Evolutionary conservation across 208 protist genomes (phyloP).

Genomic region (Trichomonas gallinae): DNA sequence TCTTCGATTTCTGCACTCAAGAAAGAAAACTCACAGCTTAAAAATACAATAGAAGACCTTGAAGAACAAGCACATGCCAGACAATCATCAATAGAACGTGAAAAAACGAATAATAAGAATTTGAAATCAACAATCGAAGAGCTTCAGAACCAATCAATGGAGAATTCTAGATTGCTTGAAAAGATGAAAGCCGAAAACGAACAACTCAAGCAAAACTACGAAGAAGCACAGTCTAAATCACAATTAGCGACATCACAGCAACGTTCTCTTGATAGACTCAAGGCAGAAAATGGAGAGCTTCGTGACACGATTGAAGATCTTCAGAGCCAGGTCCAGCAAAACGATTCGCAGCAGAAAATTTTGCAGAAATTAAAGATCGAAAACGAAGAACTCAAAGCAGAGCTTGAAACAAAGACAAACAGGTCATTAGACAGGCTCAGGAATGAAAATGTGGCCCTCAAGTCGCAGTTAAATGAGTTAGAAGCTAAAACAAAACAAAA

Average conservation of each 20-base stretch:
- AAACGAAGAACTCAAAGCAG: neutral
- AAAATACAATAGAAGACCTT: neutral
- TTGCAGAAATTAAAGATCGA: neutral
- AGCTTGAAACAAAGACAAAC: neutral
- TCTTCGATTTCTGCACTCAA: neutral
- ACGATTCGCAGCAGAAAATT: neutral
- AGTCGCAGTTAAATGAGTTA: neutral
- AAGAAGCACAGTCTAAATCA: neutral
- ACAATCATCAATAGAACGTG: neutral
- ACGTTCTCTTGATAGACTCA: neutral
- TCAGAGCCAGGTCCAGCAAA: neutral
- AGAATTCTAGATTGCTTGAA: neutral
- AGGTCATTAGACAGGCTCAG: neutral
- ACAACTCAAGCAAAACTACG: neutral
- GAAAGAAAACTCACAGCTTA: neutral
- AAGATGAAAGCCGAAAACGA: neutral
- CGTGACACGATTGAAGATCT: neutral
- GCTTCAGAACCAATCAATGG: neutral
- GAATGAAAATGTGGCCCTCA: neutral
- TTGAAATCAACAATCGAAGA: neutral
- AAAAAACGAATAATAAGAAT: neutral
- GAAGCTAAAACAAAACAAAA: neutral
- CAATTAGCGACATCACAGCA: neutral
- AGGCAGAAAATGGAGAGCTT: neutral
- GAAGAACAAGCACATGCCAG: neutral